Evolutionary conservation across 2,329 filamentous ascomycete genomes (phyloP).

Genomic region (Botrytis tulipae): DNA sequence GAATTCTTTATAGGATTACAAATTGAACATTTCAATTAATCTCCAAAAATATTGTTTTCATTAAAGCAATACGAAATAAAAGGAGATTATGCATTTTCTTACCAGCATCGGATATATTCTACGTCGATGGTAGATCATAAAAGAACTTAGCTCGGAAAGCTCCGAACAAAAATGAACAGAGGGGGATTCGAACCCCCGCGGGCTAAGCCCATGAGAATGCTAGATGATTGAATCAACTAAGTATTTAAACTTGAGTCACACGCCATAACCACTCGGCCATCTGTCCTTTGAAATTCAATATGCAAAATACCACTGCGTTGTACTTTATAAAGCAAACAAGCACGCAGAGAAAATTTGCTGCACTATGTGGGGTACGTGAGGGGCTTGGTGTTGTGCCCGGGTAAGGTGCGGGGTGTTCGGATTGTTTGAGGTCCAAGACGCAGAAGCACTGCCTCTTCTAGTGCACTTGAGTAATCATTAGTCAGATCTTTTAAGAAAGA

Average conservation of each 20-base stretch:
- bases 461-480: not conserved
- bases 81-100: no score
- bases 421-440: not conserved
- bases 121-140: no score
- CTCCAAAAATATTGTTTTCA: no score
- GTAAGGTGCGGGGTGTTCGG: not conserved
- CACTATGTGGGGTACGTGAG: not conserved
- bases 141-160: not conserved
- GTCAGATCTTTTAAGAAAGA: not conserved
- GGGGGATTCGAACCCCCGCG: conserved; percentile 23
- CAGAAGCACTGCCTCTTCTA: not conserved
- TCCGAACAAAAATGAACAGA: conserved; percentile 7
- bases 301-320: rapidly evolving
- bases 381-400: not conserved
- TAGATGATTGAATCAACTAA: conserved; percentile 5
- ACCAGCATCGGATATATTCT: no score
- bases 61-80: no score
- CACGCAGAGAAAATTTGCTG: not conserved
- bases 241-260: conserved; percentile 19
- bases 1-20: no score
- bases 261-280: conserved; percentile 23
- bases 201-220: conserved; percentile 22
- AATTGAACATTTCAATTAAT: no score
- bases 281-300: not conserved
- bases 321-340: rapidly evolving